Evolutionary conservation across 1,284 basidiomycete genomes (phyloP).

Genomic region (Sporisorium scitamineum): DNA sequence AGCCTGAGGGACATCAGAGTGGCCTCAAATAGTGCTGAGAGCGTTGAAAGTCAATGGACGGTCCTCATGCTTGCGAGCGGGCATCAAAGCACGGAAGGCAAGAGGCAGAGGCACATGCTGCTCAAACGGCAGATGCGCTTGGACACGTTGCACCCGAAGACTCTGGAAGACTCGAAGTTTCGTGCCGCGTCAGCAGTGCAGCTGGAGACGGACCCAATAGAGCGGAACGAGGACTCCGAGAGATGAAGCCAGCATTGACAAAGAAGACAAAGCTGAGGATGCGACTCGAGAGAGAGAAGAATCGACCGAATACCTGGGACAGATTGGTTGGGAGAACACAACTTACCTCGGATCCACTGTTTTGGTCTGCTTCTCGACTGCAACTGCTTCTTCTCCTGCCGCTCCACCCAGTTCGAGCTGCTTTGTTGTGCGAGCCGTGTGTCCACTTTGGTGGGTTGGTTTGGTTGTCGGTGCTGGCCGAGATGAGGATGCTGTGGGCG

Average conservation of each 20-base stretch:
- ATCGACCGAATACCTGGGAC: not conserved
- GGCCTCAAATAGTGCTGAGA: conserved; percentile 8
- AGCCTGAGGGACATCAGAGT: not conserved
- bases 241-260: conserved; percentile 4
- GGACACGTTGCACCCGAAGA: not conserved
- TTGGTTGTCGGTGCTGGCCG: not conserved
- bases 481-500: conserved; percentile 33
- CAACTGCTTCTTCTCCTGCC: conserved; percentile 1
- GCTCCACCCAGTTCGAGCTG: not conserved
- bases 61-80: not conserved
- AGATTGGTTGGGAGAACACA: not conserved
- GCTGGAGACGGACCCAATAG: not conserved
- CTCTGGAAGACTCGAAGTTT: not conserved
- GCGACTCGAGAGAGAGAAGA: conserved; percentile 1
- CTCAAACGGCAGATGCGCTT: not conserved
- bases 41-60: not conserved
- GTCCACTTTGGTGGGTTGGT: conserved; percentile 13
- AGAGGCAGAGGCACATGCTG: not conserved
- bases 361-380: conserved; percentile 5
- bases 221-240: conserved; percentile 4
- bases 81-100: not conserved
- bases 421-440: not conserved
- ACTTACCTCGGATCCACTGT: conserved; percentile 22
- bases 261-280: not conserved
- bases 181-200: not conserved